Evolutionary conservation across 176 grass and related monocot species (phyloP).

Genomic region (Puya raimondii): DNA sequence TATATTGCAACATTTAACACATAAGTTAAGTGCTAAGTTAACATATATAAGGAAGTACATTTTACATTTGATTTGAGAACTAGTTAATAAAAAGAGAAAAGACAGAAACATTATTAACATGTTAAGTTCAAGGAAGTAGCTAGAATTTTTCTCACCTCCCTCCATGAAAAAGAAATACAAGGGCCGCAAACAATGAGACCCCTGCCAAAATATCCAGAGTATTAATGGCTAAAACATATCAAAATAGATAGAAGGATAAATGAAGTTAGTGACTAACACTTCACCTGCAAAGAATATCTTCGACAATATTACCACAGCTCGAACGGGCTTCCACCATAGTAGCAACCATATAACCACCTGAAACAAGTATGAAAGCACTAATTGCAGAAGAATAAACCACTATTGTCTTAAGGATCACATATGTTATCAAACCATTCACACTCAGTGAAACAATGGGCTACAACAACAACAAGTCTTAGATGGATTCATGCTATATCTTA

Average conservation of each 20-base stretch:
- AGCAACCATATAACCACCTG: slow-evolving; percentile 86
- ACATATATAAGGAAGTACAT: background rate
- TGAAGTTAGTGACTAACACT: slow-evolving; percentile 8
- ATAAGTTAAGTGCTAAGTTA: background rate
- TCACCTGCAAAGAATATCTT: slow-evolving; percentile 99
- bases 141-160: slow-evolving; percentile 39
- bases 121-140: background rate
- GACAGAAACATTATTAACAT: background rate
- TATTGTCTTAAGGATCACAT: background rate
- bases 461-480: no score
- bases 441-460: background rate
- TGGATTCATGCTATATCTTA: no score
- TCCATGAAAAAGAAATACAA: slow-evolving; percentile 73
- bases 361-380: slow-evolving; percentile 3
- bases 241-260: background rate
- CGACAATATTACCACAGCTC: slow-evolving; percentile 55
- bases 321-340: slow-evolving; percentile 91
- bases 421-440: background rate
- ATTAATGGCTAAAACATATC: background rate
- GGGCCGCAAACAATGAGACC: slow-evolving; percentile 64
- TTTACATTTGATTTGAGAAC: no score
- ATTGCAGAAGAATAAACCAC: background rate
- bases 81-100: background rate
- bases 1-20: background rate
- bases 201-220: slow-evolving; percentile 7